phyloP scores from a whole-genome alignment of 768 basidiomycete species.

The Phylloporus sp. region DNA sequence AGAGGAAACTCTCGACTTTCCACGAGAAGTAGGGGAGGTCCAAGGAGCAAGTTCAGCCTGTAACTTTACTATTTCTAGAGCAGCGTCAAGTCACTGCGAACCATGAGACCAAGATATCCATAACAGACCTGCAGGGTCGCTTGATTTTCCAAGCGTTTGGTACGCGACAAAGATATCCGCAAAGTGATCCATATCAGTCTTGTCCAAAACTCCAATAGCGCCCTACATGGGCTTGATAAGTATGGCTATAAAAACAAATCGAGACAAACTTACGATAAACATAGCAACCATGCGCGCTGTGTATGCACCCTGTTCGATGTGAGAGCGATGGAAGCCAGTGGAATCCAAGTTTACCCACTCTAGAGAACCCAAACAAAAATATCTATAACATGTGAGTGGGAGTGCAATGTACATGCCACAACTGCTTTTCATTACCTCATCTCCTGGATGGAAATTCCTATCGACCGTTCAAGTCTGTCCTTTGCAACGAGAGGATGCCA shows the following conservation, averaged over 20 bases:
- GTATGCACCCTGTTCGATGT: conserved; percentile 56
- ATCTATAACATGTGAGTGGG: conserved; percentile 41
- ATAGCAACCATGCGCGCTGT: conserved; percentile 70
- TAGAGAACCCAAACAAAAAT: conserved; percentile 73
- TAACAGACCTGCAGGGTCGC: conserved; percentile 40
- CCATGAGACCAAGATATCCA: neutral
- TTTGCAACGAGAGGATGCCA: conserved; percentile 2
- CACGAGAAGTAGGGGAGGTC: conserved; percentile 47
- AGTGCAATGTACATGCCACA: neutral
- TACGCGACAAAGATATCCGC: conserved; percentile 56
- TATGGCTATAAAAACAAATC: neutral
- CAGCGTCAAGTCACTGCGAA: neutral
- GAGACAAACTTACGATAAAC: conserved; percentile 35
- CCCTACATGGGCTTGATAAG: conserved; percentile 38
- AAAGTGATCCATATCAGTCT: conserved; percentile 69
- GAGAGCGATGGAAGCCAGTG: neutral
- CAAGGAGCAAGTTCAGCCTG: conserved; percentile 48
- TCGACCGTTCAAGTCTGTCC: neutral
- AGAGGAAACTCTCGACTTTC: conserved; percentile 47
- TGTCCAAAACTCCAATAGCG: conserved; percentile 65
- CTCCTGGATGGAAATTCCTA: conserved; percentile 67
- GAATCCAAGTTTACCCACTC: conserved; percentile 36
- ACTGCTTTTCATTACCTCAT: conserved; percentile 47
- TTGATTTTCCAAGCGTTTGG: conserved; percentile 55
- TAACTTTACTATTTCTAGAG: conserved; percentile 35